Evolutionary conservation across 305 asterid species (phyloP).

Genomic region (Fraxinus nigra): DNA sequence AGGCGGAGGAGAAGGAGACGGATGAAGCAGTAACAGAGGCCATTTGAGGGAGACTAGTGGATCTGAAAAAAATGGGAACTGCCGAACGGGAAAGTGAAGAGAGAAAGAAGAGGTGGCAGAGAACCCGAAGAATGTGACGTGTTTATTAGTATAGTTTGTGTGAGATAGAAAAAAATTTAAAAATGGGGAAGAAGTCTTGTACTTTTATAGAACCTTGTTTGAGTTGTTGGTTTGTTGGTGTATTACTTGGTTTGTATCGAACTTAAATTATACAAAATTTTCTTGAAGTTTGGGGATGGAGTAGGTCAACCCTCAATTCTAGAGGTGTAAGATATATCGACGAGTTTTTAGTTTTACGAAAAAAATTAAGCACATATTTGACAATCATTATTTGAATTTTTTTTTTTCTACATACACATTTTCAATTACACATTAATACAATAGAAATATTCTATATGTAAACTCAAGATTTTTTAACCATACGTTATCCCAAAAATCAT

Average conservation of each 20-base stretch:
- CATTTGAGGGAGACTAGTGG: conserved; percentile 45
- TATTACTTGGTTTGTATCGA: neutral
- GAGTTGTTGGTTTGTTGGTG: conserved; percentile 8
- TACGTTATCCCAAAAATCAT: too few species aligned
- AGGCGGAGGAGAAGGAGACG: conserved; percentile 39
- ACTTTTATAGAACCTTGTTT: neutral
- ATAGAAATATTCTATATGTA: too few species aligned
- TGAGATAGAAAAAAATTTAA: too few species aligned
- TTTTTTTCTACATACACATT: too few species aligned
- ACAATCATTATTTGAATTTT: too few species aligned
- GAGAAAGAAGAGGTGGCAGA: conserved; percentile 16
- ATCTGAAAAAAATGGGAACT: conserved; percentile 37
- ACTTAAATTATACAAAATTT: neutral
- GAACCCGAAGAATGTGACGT: neutral
- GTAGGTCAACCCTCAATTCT: neutral
- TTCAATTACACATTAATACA: too few species aligned
- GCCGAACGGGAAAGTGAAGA: neutral
- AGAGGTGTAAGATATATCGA: neutral
- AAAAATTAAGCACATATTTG: too few species aligned
- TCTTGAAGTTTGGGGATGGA: neutral
- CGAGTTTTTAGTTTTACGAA: neutral
- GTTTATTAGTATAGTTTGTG: neutral
- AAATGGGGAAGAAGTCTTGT: neutral
- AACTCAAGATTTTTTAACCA: too few species aligned
- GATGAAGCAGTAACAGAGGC: conserved; percentile 63